Conservation (phyloP, 371 early-diverging fungal genomes). For the Rhizopus delemar region DNA sequence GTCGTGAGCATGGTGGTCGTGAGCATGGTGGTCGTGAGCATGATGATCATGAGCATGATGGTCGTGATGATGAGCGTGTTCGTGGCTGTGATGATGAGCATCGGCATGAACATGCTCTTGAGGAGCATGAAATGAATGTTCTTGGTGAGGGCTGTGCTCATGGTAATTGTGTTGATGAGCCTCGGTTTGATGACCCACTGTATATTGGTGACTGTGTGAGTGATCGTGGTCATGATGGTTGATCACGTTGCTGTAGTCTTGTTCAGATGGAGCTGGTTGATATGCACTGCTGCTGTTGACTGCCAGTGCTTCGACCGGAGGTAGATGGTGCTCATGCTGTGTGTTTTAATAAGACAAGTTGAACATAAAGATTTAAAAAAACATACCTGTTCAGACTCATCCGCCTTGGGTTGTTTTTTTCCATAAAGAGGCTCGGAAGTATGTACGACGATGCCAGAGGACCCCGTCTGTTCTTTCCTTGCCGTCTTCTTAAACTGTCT, state of each 20-base stretch:
- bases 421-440: constrained; percentile 2
- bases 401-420: not conserved
- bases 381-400: not conserved
- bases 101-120: constrained; percentile 24
- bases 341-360: not conserved
- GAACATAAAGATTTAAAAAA: not conserved
- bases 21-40: constrained; percentile 11
- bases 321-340: not conserved
- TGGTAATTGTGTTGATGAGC: constrained; percentile 10
- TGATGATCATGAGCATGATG: constrained; percentile 20
- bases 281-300: not conserved
- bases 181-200: constrained; percentile 3
- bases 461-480: not conserved
- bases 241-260: not conserved
- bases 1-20: constrained; percentile 22
- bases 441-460: not conserved
- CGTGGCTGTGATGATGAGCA: constrained; percentile 25
- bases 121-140: constrained; percentile 16
- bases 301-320: not conserved
- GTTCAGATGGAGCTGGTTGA: constrained; percentile 1
- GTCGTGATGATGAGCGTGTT: constrained; percentile 23
- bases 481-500: constrained; percentile 9
- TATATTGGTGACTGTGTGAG: constrained; percentile 10
- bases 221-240: constrained; percentile 2
- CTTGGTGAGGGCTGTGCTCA: constrained; percentile 12